Conservation (phyloP, 129 eudicot genomes). For the Centrapalus pauciflorus region DNA sequence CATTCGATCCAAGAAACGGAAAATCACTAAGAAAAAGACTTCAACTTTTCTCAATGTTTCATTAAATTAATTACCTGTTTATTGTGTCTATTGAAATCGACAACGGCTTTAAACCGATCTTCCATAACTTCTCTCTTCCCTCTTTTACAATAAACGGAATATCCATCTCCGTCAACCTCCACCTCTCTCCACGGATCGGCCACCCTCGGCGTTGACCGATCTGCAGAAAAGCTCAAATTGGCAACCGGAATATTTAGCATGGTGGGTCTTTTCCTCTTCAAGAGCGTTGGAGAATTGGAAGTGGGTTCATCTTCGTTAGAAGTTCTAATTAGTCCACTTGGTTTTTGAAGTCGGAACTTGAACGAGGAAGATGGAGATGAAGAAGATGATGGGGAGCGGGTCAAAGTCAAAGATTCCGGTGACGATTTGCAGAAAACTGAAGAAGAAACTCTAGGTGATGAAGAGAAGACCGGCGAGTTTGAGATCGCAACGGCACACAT, state of each 20-base stretch:
- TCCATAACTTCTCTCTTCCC: slow-evolving; percentile 70
- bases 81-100: slow-evolving; percentile 39
- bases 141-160: slow-evolving; percentile 63
- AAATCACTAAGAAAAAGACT: neutral
- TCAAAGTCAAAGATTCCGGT: slow-evolving; percentile 33
- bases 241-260: slow-evolving; percentile 52
- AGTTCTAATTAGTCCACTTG: slow-evolving; percentile 41
- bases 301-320: slow-evolving; percentile 24
- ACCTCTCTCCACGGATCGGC: slow-evolving; percentile 20
- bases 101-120: slow-evolving; percentile 60
- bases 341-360: slow-evolving; percentile 45
- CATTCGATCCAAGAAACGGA: neutral
- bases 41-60: neutral
- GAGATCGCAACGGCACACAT: slow-evolving; percentile 67
- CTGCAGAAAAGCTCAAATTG: slow-evolving; percentile 20
- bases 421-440: slow-evolving; percentile 41
- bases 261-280: slow-evolving; percentile 73
- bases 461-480: slow-evolving; percentile 69
- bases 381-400: slow-evolving; percentile 35
- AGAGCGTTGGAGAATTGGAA: slow-evolving; percentile 28
- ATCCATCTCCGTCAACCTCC: slow-evolving; percentile 68
- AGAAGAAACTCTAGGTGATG: slow-evolving; percentile 31
- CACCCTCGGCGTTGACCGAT: slow-evolving; percentile 19
- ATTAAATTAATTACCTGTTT: slow-evolving; percentile 55
- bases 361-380: slow-evolving; percentile 44